Conservation (phyloP, 768 basidiomycete species). For the Trametes villosa region DNA sequence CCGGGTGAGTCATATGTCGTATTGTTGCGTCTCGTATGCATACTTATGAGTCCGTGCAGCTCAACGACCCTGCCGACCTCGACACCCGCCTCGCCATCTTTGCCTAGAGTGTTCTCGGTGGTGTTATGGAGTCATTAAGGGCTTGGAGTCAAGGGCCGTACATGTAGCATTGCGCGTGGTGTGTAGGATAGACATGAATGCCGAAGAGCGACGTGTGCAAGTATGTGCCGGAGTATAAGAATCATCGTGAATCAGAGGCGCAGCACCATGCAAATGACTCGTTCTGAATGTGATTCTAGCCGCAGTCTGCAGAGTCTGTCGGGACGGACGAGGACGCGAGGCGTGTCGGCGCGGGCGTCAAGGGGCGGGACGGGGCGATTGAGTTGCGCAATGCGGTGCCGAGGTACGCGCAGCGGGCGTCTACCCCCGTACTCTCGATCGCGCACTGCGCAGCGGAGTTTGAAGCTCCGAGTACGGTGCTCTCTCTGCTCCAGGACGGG, state of each 20-base stretch:
- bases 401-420: conserved; percentile 20
- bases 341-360: conserved; percentile 4
- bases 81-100: conserved; percentile 71
- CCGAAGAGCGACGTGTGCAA: neutral
- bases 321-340: neutral
- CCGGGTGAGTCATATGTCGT: conserved; percentile 50
- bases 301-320: no score
- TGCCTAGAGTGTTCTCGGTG: conserved; percentile 44
- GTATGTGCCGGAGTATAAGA: neutral
- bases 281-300: no score
- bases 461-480: conserved; percentile 14
- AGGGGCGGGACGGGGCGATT: conserved; percentile 5
- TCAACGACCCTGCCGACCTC: conserved; percentile 74
- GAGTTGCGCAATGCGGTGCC: conserved; percentile 23
- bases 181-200: conserved; percentile 12
- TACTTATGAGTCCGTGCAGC: conserved; percentile 39
- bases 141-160: neutral
- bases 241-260: neutral
- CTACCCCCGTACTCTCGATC: conserved; percentile 16
- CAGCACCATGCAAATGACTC: no score
- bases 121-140: neutral
- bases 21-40: no score
- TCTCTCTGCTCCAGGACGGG: neutral
- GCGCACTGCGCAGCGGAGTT: conserved; percentile 29
- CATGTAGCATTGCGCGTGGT: neutral